phyloP scores from a whole-genome alignment of 257 asterid species.

The Buddleja alternifolia region DNA sequence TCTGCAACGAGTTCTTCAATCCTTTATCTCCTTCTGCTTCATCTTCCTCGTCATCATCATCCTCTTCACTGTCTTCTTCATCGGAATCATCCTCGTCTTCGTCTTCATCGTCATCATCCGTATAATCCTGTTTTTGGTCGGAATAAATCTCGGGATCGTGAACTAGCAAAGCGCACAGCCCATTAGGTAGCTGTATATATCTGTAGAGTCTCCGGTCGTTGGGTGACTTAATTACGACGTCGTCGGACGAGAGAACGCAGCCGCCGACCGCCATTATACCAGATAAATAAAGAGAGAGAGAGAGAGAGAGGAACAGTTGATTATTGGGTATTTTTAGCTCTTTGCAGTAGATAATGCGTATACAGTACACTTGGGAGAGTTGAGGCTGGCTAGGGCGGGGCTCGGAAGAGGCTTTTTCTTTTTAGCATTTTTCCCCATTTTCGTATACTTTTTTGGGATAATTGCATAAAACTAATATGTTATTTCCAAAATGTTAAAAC shows the following conservation, averaged over 20 bases:
- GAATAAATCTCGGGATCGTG: conserved; percentile 96
- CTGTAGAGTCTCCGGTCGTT: conserved; percentile 87
- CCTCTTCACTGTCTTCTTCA: conserved; percentile 34
- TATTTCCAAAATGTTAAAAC: too few species aligned
- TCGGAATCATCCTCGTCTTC: conserved; percentile 42
- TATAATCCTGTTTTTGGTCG: conserved; percentile 6
- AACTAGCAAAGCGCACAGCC: conserved; percentile 81
- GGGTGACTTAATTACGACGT: conserved; percentile 74
- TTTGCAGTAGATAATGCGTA: too few species aligned
- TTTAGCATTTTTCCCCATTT: too few species aligned
- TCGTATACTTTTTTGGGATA: too few species aligned
- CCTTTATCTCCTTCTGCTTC: conserved; percentile 39
- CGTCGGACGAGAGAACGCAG: conserved; percentile 70
- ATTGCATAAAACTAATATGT: too few species aligned
- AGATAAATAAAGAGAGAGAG: too few species aligned
- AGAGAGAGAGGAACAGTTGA: too few species aligned
- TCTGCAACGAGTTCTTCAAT: conserved; percentile 58
- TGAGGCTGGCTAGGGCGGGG: too few species aligned
- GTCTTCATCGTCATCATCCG: conserved; percentile 36
- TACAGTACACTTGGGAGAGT: too few species aligned
- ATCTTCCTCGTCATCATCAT: conserved; percentile 40
- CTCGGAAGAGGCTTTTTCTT: too few species aligned
- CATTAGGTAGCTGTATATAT: conserved; percentile 77
- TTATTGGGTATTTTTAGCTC: too few species aligned
- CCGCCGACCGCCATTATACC: conserved; percentile 67